Percentiles rank a stretch among this genome's conserved stretches.
phyloP scores from a whole-genome alignment of 176 grass and related monocot genomes.

The Miscanthus lutarioriparius region DNA sequence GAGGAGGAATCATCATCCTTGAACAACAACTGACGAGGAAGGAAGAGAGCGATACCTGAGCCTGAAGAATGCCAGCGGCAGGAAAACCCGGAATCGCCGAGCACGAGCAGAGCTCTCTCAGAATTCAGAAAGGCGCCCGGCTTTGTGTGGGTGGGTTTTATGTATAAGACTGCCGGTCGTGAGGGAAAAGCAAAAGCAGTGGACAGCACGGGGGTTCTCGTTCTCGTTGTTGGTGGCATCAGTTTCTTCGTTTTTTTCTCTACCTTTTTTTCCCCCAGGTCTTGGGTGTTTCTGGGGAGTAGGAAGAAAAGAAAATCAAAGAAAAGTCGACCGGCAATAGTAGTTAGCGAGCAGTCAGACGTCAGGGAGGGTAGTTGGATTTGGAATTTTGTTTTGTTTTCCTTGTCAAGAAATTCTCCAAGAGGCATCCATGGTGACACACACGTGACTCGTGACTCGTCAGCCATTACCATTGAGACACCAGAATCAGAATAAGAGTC shows the following conservation, averaged over 20 bases:
- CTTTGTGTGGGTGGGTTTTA: neutral
- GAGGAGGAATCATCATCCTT: neutral
- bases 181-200: neutral
- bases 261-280: neutral
- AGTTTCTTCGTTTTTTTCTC: neutral
- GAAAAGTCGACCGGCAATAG: neutral
- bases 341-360: neutral
- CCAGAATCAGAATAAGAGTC: no score
- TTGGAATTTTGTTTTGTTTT: neutral
- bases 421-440: neutral
- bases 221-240: neutral
- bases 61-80: slow-evolving; percentile 1
- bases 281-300: neutral
- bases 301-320: neutral
- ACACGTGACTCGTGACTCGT: no score
- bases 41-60: slow-evolving; percentile 12
- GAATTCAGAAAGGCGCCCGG: neutral
- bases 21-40: neutral
- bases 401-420: neutral
- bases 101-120: no score
- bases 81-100: neutral
- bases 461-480: neutral
- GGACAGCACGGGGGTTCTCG: neutral
- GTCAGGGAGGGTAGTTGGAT: neutral
- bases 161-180: neutral